Evolutionary conservation across 2,329 filamentous ascomycete genomes (phyloP).

Genomic region (Aaosphaeria arxii): DNA sequence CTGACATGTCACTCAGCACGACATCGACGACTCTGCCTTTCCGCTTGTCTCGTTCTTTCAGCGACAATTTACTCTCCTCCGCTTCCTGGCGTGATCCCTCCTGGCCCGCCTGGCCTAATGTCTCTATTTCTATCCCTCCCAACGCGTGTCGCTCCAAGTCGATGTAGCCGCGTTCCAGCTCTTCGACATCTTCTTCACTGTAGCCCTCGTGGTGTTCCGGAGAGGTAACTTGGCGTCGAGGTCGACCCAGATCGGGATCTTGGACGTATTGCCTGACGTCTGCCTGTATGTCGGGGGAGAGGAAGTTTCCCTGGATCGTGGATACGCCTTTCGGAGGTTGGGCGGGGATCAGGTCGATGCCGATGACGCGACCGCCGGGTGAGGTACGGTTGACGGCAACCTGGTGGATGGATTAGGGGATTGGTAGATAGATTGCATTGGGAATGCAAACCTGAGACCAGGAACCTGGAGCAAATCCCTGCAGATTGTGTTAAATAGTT

Average conservation of each 20-base stretch:
- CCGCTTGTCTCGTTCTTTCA: slow-evolving; percentile 36
- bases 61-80: slow-evolving; percentile 22
- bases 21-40: slow-evolving; percentile 72
- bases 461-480: slow-evolving; percentile 71
- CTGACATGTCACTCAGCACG: slow-evolving; percentile 98
- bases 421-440: not conserved
- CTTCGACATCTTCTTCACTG: slow-evolving; percentile 40
- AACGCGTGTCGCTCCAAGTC: slow-evolving; percentile 58
- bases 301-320: slow-evolving; percentile 91
- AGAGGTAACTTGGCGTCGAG: slow-evolving; percentile 30
- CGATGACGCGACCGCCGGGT: slow-evolving; percentile 76
- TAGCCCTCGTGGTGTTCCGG: slow-evolving; percentile 20
- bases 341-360: slow-evolving; percentile 91
- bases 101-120: slow-evolving; percentile 9
- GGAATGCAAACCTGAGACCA: slow-evolving; percentile 53
- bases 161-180: slow-evolving; percentile 58
- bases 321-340: slow-evolving; percentile 90
- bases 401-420: slow-evolving; percentile 41
- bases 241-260: slow-evolving; percentile 59
- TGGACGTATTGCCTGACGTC: slow-evolving; percentile 75
- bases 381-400: slow-evolving; percentile 77
- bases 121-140: slow-evolving; percentile 24
- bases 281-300: slow-evolving; percentile 69
- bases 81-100: slow-evolving; percentile 17
- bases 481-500: not conserved